Base-by-base conservation (phyloP, 2,329 filamentous ascomycete genomes). In the Penicillium corylophilum region DNA sequence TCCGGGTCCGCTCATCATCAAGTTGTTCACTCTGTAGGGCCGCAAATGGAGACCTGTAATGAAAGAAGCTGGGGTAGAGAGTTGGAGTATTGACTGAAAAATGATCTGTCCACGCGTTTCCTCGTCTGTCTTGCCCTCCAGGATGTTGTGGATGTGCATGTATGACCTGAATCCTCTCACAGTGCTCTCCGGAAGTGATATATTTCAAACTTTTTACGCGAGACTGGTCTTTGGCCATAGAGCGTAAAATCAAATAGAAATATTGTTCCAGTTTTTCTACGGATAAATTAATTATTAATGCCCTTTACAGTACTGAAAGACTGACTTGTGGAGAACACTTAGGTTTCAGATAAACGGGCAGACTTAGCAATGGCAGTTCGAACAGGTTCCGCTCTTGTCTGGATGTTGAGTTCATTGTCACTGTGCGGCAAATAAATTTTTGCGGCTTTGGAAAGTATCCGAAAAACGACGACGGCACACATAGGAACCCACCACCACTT, bases 401-500 rank as follows among this genome's bases (percentile, higher is more conserved):
- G 48, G 29, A 46, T 51, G 18, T 46, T 23, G 36, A 51, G 43
- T 15, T 40, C 35, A 23, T 46, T 33, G 15, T 43, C 22, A 43
- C 13, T 38, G 16, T 51, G 43, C 29, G 36, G 26, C 39, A 51
- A 20, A 18, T 51, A 51, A 26, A 51, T 51, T 38, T 35, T 44
- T n/a, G 43, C 43, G 24, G 48, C 48, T 20, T 51, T 40, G 24
- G 13, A 40, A 22, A 51, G 48, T 36, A 51, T 46, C 16, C 48
- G 43, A 23, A 51, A 23, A 40, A n/a, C 43, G 15, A 48, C 38
- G 9, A 48, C 31, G 20, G 36, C 39, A 40, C 48, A 22, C 40
- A 23, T 49, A 24, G 46, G 40, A 41, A 49, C 26, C n/a, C 28
- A 49, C 49, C 49, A 51, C 49, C 44, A 51, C 16, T 44, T 51